Evolutionary conservation across 2,329 filamentous ascomycete genomes (phyloP), one percentile per base, ranked within the genome.

Genomic region (Phialocephala subalpina): DNA sequence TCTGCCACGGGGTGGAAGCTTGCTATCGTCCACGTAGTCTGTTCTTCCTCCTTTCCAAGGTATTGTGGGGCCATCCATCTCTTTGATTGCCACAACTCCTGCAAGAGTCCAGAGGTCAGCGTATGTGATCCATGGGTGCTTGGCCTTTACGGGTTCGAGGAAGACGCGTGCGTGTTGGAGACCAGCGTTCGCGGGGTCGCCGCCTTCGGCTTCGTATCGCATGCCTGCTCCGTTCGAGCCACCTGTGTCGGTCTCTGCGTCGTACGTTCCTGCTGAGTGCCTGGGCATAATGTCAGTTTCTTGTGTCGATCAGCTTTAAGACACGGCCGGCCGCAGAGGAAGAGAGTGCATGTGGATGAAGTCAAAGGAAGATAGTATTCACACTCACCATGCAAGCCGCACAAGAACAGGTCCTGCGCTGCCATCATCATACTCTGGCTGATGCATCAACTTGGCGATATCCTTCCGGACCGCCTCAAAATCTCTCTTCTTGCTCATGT

Each of bases 181-280:
- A 20, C 88, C 88, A 3, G 87, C 87, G 77, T 90, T 90, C 63
- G 87, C 86, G 4, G 87, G 87, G 73, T 90, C 87, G 67, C 86
- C 87, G 65, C 86, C 87, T 78, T 90, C 87, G 27, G 81, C 78
- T 78, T 89, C 87, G 74, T 89, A 90, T 38, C 87, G 82, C 87
- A 90, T 90, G 20, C 87, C 87, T 0, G 88, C 87, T 66, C 88
- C 88, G 74, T 90, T 90, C 29, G 83, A 86, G 42, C 87, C 87
- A 40, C 88, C 88, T 0, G 87, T 90, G 73, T 87, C 84, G 62
- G 85, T 85, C 62, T 81, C 80, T 35, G 78, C 77, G 73, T 87
- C 84, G 76, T 90, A 90, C 5, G 87, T 90, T 33, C 88, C 87
- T 0, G 87, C 78, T n/a, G 84, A 84, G 78, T 90, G 88, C 86